Conservation (phyloP, 257 asterid species). For the Solanum okadae region DNA sequence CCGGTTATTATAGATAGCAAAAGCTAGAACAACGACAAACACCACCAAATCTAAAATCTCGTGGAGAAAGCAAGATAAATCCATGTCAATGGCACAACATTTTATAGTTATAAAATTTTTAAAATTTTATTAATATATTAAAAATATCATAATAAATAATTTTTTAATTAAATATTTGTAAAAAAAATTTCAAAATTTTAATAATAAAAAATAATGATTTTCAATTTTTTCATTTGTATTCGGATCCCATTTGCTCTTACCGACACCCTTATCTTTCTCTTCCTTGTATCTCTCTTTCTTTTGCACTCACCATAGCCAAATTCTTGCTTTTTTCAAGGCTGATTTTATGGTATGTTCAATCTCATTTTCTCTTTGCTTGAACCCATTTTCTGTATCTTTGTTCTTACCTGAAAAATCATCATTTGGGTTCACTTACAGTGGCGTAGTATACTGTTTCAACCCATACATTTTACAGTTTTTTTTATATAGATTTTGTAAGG, state of each 20-base stretch:
- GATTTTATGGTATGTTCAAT: neutral
- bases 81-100: neutral
- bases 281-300: neutral
- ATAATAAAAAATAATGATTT: neutral
- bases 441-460: neutral
- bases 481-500: neutral
- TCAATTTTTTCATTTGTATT: neutral
- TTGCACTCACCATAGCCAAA: neutral
- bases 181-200: neutral
- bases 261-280: neutral
- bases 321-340: neutral
- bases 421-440: neutral
- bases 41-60: neutral
- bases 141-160: neutral
- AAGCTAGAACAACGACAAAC: neutral
- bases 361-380: neutral
- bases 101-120: neutral
- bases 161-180: neutral
- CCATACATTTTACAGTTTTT: neutral
- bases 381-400: neutral
- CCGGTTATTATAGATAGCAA: rapidly evolving
- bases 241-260: neutral
- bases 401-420: neutral
- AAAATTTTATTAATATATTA: neutral
- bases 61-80: neutral